These are phyloP conservation scores for Hsuehochloa calcarea DNA, from an alignment of 176 grass and related monocot species.

Conservation along the genomic window DNA sequence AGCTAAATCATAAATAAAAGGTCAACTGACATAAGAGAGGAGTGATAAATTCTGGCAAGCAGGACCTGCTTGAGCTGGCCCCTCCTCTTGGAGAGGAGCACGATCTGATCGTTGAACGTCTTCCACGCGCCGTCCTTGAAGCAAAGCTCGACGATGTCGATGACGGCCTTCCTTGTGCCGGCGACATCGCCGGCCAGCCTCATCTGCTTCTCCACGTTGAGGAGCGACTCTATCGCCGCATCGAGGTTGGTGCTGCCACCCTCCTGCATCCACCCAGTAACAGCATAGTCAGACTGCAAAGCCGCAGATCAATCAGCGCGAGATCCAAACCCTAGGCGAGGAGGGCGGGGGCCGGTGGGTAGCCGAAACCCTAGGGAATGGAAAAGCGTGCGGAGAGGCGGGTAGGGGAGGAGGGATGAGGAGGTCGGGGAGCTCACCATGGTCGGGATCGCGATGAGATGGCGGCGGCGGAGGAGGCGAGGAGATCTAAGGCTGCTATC, in stretches of 20 bases:
- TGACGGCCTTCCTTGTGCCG: conserved; percentile 78
- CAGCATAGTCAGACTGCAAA: neutral
- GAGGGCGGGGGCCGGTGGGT: neutral
- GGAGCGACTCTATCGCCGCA: conserved; percentile 74
- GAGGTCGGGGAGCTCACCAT: conserved; percentile 28
- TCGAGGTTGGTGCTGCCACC: conserved; percentile 63
- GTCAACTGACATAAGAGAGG: neutral
- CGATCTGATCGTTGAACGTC: conserved; percentile 95
- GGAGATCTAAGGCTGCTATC: neutral
- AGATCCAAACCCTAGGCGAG: conserved; percentile 31
- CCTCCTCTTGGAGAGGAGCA: conserved; percentile 86
- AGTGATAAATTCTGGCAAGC: neutral
- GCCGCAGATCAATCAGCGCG: neutral
- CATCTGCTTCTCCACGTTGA: conserved; percentile 95
- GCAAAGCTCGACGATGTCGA: conserved; percentile 95
- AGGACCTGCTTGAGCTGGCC: conserved; percentile 94
- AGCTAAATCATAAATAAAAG: neutral
- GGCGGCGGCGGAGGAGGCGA: neutral
- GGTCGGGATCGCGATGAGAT: neutral
- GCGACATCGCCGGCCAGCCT: conserved; percentile 76
- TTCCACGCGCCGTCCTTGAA: conserved; percentile 82
- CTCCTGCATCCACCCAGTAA: conserved; percentile 40
- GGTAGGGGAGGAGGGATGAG: neutral
- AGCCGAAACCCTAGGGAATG: neutral
- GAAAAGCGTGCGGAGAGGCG: neutral